Conservation (phyloP, 441 rosid species). For the Pelargonium citronellum region DNA sequence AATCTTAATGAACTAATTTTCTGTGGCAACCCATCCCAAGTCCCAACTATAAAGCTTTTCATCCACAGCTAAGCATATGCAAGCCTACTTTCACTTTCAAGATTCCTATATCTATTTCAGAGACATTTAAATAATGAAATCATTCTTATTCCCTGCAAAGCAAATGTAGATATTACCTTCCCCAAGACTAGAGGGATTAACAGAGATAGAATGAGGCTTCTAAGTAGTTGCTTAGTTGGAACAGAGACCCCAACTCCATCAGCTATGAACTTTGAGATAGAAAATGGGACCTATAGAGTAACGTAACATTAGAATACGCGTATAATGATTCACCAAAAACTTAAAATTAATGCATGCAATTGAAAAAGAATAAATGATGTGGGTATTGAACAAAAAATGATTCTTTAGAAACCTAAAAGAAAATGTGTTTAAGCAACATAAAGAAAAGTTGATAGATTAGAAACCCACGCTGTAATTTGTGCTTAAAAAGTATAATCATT, state of each 20-base stretch:
- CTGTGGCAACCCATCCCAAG: background rate
- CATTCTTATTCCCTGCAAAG: slow-evolving; percentile 14
- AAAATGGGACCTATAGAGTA: slow-evolving; percentile 69
- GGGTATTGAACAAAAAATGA: background rate
- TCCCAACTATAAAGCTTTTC: slow-evolving; percentile 5
- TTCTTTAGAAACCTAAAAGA: background rate
- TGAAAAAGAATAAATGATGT: slow-evolving; percentile 9
- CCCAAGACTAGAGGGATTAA: slow-evolving; percentile 73
- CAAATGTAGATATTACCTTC: slow-evolving; percentile 47
- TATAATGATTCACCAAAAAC: background rate
- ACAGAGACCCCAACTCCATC: slow-evolving; percentile 76
- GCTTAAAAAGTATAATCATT: background rate
- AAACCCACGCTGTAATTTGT: background rate
- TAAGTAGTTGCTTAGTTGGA: slow-evolving; percentile 69
- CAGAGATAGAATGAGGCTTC: slow-evolving; percentile 67
- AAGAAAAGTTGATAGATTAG: slow-evolving; percentile 1
- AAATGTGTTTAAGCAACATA: background rate
- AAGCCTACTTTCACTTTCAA: background rate
- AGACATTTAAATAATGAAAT: background rate
- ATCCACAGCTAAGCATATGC: background rate
- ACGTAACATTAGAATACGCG: slow-evolving; percentile 12
- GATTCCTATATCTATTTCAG: background rate
- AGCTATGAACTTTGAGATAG: slow-evolving; percentile 74
- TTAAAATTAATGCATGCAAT: slow-evolving; percentile 4
- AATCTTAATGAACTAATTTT: background rate